phyloP scores from a whole-genome alignment of 805 yeast species.

The Metschnikowia sp. region DNA sequence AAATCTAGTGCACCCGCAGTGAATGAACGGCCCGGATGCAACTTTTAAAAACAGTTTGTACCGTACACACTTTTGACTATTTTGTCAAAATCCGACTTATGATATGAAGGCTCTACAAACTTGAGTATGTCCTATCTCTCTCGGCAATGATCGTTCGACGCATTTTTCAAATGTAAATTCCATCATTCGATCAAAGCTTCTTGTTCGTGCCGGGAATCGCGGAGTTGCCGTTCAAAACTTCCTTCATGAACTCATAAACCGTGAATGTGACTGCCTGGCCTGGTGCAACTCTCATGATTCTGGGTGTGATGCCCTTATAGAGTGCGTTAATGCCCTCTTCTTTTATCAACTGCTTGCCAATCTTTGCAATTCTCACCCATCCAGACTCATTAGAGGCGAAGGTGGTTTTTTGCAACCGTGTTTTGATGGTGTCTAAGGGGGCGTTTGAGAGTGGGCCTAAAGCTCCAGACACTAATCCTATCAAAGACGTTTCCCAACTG shows the following conservation, averaged over 20 bases:
- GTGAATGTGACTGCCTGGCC: slow-evolving; percentile 99
- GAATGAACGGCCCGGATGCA: too few relatives aligned
- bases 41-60: too few relatives aligned
- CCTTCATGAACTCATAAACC: slow-evolving; percentile 86
- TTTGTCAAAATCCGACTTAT: too few relatives aligned
- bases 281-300: slow-evolving; percentile 99
- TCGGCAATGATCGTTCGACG: too few relatives aligned
- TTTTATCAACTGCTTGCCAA: slow-evolving; percentile 73
- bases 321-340: slow-evolving; percentile 77
- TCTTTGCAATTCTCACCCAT: slow-evolving; percentile 71
- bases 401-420: slow-evolving; percentile 90
- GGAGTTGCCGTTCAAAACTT: slow-evolving; percentile 43
- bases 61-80: too few relatives aligned
- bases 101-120: too few relatives aligned
- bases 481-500: slow-evolving; percentile 88
- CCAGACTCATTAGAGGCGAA: slow-evolving; percentile 67
- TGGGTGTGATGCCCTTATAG: slow-evolving; percentile 96
- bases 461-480: slow-evolving; percentile 93
- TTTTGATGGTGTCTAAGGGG: slow-evolving; percentile 94
- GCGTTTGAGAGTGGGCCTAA: slow-evolving; percentile 97
- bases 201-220: slow-evolving; percentile 17
- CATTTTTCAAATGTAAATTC: too few relatives aligned
- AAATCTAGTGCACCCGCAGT: too few relatives aligned
- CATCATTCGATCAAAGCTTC: slow-evolving; percentile 13
- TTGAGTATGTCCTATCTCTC: too few relatives aligned